Conservation (phyloP, 2,329 filamentous ascomycete genomes). For the Epichloe bromicola region DNA sequence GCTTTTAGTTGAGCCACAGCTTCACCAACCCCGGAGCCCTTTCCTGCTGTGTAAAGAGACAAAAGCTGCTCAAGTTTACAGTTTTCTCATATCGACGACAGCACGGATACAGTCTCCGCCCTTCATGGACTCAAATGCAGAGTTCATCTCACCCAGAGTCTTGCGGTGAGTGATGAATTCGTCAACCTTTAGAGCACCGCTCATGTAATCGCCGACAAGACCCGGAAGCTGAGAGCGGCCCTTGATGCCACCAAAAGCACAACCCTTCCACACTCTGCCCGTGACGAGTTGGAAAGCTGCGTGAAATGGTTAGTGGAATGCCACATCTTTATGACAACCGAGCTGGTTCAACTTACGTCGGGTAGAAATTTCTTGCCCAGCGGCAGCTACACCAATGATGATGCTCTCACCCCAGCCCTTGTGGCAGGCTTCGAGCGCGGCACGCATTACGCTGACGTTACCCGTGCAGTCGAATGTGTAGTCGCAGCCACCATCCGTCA, state of each 20-base stretch:
- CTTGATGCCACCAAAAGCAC: constrained; percentile 96
- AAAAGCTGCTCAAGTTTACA: constrained; percentile 10
- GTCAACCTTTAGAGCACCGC: constrained; percentile 87
- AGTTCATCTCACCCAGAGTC: constrained; percentile 70
- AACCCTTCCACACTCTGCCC: constrained; percentile 94
- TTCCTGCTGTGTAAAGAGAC: not conserved
- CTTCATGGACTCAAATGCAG: constrained; percentile 89
- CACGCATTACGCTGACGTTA: constrained; percentile 90
- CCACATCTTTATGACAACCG: not conserved
- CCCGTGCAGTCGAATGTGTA: constrained; percentile 99
- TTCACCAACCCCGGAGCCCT: not conserved
- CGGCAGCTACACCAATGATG: constrained; percentile 92
- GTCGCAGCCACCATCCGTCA: constrained; percentile 96
- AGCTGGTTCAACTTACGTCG: constrained; percentile 54
- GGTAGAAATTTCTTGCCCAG: constrained; percentile 89
- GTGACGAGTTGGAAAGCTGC: constrained; percentile 96
- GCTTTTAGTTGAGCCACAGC: not conserved
- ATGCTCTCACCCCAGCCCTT: constrained; percentile 99
- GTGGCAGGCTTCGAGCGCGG: constrained; percentile 92
- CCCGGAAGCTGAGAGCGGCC: constrained; percentile 82
- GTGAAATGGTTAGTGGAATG: constrained; percentile 1
- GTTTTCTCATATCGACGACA: constrained; percentile 56
- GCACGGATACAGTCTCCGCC: constrained; percentile 92
- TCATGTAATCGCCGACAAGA: constrained; percentile 81
- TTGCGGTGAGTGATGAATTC: constrained; percentile 98